Evolutionary conservation across 345 rosid species (phyloP).

Genomic region (Excoecaria cochinchinensis): DNA sequence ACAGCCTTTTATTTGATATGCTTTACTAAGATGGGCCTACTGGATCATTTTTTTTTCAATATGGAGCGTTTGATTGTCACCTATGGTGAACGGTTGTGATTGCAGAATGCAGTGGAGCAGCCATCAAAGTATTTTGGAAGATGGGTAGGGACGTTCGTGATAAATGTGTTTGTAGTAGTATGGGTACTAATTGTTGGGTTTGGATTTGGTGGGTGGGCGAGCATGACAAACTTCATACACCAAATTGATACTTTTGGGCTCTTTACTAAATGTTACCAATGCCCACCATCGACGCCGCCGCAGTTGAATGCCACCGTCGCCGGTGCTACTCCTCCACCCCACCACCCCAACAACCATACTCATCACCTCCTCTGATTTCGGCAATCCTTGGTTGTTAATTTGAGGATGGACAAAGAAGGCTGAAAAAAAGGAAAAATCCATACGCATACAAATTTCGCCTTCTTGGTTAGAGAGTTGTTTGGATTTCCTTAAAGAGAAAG

Average conservation of each 20-base stretch:
- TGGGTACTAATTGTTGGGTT: conserved; percentile 94
- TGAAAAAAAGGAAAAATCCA: not conserved
- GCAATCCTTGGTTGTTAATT: conserved; percentile 2
- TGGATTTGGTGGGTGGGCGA: conserved; percentile 98
- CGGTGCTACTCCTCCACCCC: conserved; percentile 29
- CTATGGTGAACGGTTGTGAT: conserved; percentile 22
- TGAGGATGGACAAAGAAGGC: conserved; percentile 12
- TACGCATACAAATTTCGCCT: not conserved
- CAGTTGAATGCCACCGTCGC: conserved; percentile 43
- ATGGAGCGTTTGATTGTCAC: not conserved
- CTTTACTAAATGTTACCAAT: conserved; percentile 94
- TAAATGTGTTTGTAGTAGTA: conserved; percentile 74
- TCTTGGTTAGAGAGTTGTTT: conserved; percentile 25
- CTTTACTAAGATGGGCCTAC: not conserved
- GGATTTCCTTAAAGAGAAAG: not conserved
- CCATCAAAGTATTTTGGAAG: conserved; percentile 72
- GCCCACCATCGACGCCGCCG: conserved; percentile 52
- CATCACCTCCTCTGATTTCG: conserved; percentile 42
- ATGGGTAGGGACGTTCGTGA: conserved; percentile 84
- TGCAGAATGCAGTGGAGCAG: conserved; percentile 91
- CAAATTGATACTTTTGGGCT: conserved; percentile 96
- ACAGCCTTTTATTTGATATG: conserved; percentile 12
- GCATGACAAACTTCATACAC: conserved; percentile 77
- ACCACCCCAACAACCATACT: conserved; percentile 44
- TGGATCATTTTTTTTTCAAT: not conserved